Conservation (phyloP, 805 yeast species). For the Wickerhamiella azyma region DNA sequence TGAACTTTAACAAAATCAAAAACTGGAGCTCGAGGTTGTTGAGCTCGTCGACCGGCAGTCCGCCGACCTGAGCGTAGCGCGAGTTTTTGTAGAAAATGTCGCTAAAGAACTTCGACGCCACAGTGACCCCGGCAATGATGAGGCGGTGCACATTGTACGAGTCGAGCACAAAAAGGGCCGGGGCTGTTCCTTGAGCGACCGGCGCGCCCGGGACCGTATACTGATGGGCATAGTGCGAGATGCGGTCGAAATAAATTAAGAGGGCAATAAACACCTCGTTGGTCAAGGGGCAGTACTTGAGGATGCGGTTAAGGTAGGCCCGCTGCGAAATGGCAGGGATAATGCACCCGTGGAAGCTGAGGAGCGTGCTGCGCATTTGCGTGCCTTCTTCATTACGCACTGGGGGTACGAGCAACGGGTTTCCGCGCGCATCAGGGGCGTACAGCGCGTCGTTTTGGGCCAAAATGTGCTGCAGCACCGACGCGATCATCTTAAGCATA, state of each 20-base stretch:
- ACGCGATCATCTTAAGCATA: constrained; percentile 70
- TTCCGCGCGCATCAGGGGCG: constrained; percentile 38
- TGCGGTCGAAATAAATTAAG: constrained; percentile 86
- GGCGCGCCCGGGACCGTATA: constrained; percentile 10
- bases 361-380: constrained; percentile 29
- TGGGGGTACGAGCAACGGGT: constrained; percentile 14
- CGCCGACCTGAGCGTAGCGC: constrained; percentile 88
- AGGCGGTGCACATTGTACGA: constrained; percentile 88
- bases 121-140: constrained; percentile 89
- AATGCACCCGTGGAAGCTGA: constrained; percentile 91
- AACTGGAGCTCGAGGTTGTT: constrained; percentile 88
- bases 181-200: constrained; percentile 20
- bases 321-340: constrained; percentile 90
- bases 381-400: constrained; percentile 20
- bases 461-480: constrained; percentile 71
- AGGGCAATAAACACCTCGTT: constrained; percentile 87
- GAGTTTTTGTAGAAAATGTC: constrained; percentile 91
- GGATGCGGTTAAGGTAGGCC: constrained; percentile 76
- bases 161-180: constrained; percentile 83
- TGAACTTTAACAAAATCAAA: constrained; percentile 68
- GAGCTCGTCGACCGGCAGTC: constrained; percentile 67
- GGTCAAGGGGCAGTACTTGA: constrained; percentile 97
- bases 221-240: constrained; percentile 65
- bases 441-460: constrained; percentile 79
- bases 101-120: constrained; percentile 84